Percentiles rank a stretch among this genome's conserved stretches.
phyloP scores from a whole-genome alignment of 805 yeast genomes.

The Barnettozyma sucrosica region DNA sequence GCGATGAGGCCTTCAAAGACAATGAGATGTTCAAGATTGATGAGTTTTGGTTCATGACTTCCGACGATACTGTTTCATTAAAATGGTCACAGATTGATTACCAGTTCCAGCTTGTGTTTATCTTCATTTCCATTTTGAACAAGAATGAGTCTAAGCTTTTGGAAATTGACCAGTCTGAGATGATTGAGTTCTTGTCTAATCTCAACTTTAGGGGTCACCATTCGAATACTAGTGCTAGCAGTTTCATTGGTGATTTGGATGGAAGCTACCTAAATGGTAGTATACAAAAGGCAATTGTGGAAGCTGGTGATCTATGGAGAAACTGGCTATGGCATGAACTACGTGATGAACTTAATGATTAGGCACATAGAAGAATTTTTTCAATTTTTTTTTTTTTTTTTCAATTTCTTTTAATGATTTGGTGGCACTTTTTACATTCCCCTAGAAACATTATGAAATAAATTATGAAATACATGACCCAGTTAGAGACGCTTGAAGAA shows the following conservation, averaged over 20 bases:
- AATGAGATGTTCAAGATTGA: constrained; percentile 7
- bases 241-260: constrained; percentile 1
- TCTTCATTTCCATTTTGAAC: constrained; percentile 72
- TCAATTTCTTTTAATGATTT: background rate
- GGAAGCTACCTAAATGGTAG: constrained; percentile 20
- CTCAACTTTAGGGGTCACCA: constrained; percentile 9
- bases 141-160: constrained; percentile 71
- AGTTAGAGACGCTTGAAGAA: background rate
- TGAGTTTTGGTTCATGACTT: constrained; percentile 20
- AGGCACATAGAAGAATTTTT: background rate
- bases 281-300: constrained; percentile 65
- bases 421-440: background rate
- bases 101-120: constrained; percentile 70
- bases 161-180: constrained; percentile 88
- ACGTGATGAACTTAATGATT: constrained; percentile 34
- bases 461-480: background rate
- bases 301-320: constrained; percentile 87
- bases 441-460: background rate
- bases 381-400: background rate
- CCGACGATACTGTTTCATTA: constrained; percentile 21
- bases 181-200: constrained; percentile 66
- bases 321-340: constrained; percentile 67
- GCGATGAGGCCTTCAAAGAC: constrained; percentile 8
- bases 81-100: constrained; percentile 64
- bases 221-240: background rate